Evolutionary conservation across 495 filamentous ascomycete species (phyloP), one percentile per base, ranked within the genome.

Genomic region (Evernia prunastri): DNA sequence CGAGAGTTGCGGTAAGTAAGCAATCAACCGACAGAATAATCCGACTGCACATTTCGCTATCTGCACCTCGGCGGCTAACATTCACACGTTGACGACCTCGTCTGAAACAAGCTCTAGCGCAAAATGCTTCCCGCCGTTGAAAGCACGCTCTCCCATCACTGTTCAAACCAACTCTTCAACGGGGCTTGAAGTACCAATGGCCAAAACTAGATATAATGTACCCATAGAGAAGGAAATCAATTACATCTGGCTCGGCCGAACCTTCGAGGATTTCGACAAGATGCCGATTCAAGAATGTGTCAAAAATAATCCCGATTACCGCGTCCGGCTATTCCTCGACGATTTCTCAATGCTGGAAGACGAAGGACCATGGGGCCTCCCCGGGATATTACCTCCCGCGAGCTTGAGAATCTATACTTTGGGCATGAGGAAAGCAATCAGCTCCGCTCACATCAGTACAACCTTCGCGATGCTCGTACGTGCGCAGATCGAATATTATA

Each of bases 311-410:
- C 51, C 27, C 20, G 51, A 54, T 29, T 54, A 54, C 29, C 27
- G 29, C 7, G 17, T 54, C 17, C 9, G 17, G 20, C 51, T 54
- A 20, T 54, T 27, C 27, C 51, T 54, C 17, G 51, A 54, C 17
- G 51, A 54, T 2, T 54, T 54, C 8, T 54, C 51, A 33, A 54
- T 54, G 51, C 29, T 54, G n/a, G 51, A 54, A 17, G 33, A 33
- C 15, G 51, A 54, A 54, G 51, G 51, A 54, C 29, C 29, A 5
- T 11, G 17, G 15, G 51, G 51, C 3, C 51, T 54, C 8, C 27
- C 51, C 17, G 20, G 6, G 3, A 7, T 54, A 18, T 8, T 54
- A 7, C 51, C 51, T 54, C 15, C 29, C 1, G 51, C 51, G 29
- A 54, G 51, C 51, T 54, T 54, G 15, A 33, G 11, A 10, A 31